These are phyloP conservation scores for Calonectria pseudoturangicola DNA, from an alignment of 2,329 filamentous ascomycete species.

Conservation along the genomic window DNA sequence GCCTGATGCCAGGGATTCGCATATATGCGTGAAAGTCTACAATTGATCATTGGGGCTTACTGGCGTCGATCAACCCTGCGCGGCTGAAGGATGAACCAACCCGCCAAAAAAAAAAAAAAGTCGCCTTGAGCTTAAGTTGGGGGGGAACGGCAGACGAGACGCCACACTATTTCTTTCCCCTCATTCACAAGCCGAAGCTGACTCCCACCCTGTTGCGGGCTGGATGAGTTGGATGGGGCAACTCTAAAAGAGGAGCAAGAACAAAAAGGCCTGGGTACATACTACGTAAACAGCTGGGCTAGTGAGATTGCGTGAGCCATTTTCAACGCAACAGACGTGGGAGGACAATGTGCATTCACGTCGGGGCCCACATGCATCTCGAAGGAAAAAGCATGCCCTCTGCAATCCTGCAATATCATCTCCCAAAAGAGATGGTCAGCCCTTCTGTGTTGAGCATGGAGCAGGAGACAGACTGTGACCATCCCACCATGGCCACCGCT, in stretches of 20 bases:
- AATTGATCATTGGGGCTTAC: neutral
- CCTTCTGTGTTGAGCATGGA: constrained; percentile 6
- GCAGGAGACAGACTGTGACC: constrained; percentile 20
- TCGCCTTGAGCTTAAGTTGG: constrained; percentile 3
- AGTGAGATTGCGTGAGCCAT: constrained; percentile 36
- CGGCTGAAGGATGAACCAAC: constrained; percentile 21
- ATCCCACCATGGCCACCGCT: constrained; percentile 13
- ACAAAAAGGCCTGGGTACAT: constrained; percentile 21
- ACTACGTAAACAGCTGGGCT: constrained; percentile 9
- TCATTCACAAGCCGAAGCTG: constrained; percentile 29
- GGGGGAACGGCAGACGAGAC: neutral
- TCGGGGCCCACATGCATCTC: constrained; percentile 12
- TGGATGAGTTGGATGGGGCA: constrained; percentile 5
- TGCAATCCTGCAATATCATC: constrained; percentile 18
- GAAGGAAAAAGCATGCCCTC: constrained; percentile 15
- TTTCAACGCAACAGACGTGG: constrained; percentile 21
- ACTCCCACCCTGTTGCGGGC: constrained; percentile 16
- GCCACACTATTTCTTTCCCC: constrained; percentile 14
- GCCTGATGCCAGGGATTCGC: constrained; percentile 32
- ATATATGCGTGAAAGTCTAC: neutral
- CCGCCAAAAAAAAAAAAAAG: neutral
- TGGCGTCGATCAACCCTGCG: neutral
- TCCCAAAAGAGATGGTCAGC: neutral
- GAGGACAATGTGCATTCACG: constrained; percentile 17
- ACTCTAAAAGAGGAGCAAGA: constrained; percentile 12